Conservation (phyloP, 352 stramenopile genomes). For the Phytopythium montanum region DNA sequence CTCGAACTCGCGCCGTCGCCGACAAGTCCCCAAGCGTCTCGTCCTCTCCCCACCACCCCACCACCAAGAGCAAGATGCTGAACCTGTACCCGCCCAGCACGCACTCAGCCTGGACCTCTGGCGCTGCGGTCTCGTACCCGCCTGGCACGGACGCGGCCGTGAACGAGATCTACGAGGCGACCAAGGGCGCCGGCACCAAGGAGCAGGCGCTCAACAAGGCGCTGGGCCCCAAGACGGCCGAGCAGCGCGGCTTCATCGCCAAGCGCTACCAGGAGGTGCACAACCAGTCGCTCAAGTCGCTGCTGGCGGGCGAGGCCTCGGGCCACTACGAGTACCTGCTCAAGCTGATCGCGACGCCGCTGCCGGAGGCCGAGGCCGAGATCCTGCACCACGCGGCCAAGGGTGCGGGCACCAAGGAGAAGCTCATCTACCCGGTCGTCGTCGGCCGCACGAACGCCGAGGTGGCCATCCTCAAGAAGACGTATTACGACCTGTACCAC, state of each 20-base stretch:
- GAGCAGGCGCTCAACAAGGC: slow-evolving; percentile 54
- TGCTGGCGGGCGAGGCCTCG: slow-evolving; percentile 59
- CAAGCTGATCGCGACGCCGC: slow-evolving; percentile 41
- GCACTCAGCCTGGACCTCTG: slow-evolving; percentile 56
- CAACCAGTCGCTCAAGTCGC: slow-evolving; percentile 45
- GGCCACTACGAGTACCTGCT: slow-evolving; percentile 69
- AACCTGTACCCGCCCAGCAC: slow-evolving; percentile 77
- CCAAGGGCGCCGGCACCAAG: slow-evolving; percentile 64
- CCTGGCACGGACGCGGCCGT: slow-evolving; percentile 46
- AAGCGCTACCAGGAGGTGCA: slow-evolving; percentile 73
- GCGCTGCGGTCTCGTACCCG: slow-evolving; percentile 33
- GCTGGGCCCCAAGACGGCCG: slow-evolving; percentile 57
- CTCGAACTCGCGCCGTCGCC: neutral
- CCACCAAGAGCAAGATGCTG: slow-evolving; percentile 45
- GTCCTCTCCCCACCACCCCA: neutral
- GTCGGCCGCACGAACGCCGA: slow-evolving; percentile 66
- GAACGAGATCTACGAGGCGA: slow-evolving; percentile 66
- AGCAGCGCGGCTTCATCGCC: slow-evolving; percentile 60
- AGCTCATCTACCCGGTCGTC: slow-evolving; percentile 60
- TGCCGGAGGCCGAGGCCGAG: slow-evolving; percentile 63
- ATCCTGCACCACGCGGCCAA: slow-evolving; percentile 65
- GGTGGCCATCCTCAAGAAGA: slow-evolving; percentile 84
- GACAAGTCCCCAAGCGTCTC: neutral
- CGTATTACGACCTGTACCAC: slow-evolving; percentile 61
- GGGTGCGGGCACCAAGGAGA: slow-evolving; percentile 58